Base-by-base conservation (phyloP, 768 basidiomycete genomes). In the Tylopilus rubrobrunneus region DNA sequence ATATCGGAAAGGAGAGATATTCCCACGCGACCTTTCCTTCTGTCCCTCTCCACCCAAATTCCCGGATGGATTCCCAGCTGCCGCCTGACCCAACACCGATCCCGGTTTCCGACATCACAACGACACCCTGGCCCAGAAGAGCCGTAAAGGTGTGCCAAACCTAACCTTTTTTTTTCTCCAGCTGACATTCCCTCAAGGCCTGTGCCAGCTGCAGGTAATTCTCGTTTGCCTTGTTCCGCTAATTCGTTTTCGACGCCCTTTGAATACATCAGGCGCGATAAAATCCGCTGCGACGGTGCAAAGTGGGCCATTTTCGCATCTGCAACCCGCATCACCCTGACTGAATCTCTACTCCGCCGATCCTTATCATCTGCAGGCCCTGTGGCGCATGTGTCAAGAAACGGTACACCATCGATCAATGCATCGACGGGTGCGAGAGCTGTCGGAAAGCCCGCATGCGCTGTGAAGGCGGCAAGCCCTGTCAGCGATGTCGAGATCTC, bases 401-500 rank as follows among this genome's bases (percentile, higher is more conserved):
- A 56, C 79, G 80, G 12, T 77, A 77, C 60, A 56, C 66, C 29
- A 67, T 74, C 45, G 75, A 81, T 56, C 77, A 79, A 59, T 86
- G 85, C 59, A 73, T 78, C 37, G 80, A 83, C 57, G 84, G 84
- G 2, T 86, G 84, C 58, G 80, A 83, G 59, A 70, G 74, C 27
- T 85, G 84, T 59, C 74, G 85, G 51, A 73, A 76, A 33, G 75
- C 78, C 60, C 73, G 77, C 36, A 60, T 81, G 31, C 76, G 72
- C 1, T 76, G 74, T 27, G 71, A 75, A 39, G 74, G 69, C 12
- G 74, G 72, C 1, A 65, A 63, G 25, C 72, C 75, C 5, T 75
- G 74, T 49, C 58, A 60, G 28, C 65, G 73, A 37, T 74, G 73
- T 55, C 56, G 63, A 39, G 67, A 70, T 5, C 51, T 70, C 53